A percentile compares a stretch with the other conserved stretches of the same genome.
These are phyloP conservation scores for Triticum monococcum DNA, from an alignment of 176 grass and related monocot species.

Conservation along the genomic window DNA sequence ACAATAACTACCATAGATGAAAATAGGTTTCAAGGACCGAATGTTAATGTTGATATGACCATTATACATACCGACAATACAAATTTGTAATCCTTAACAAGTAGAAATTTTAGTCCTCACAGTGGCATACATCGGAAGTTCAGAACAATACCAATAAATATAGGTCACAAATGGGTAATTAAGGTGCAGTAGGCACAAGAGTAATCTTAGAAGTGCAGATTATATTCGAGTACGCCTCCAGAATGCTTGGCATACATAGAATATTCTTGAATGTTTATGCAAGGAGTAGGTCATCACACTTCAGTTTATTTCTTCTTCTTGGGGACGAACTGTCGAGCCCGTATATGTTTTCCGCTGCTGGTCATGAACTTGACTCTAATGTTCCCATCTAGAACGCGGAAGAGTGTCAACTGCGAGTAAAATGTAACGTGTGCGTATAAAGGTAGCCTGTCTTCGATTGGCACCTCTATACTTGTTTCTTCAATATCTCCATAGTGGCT, in stretches of 20 bases:
- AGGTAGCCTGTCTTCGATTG: constrained; percentile 23
- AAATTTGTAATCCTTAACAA: neutral
- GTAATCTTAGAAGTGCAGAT: neutral
- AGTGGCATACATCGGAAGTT: neutral
- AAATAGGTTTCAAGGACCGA: neutral
- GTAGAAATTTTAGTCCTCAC: neutral
- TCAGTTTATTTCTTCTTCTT: constrained; percentile 28
- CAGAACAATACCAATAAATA: neutral
- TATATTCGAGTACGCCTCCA: neutral
- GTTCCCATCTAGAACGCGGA: constrained; percentile 33
- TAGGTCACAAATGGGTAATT: neutral
- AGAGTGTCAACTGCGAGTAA: constrained; percentile 27
- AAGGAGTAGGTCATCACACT: neutral
- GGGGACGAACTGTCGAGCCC: constrained; percentile 63
- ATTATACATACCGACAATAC: neutral
- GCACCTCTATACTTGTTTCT: constrained; percentile 41
- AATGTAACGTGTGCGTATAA: constrained; percentile 57
- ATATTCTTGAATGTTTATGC: neutral
- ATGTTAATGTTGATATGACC: neutral
- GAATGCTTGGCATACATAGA: neutral
- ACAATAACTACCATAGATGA: neutral
- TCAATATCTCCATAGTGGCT: constrained; percentile 48
- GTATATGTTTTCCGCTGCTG: constrained; percentile 45
- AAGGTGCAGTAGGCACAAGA: too few relatives aligned
- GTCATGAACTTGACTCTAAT: constrained; percentile 43